Conservation (phyloP, 2,329 filamentous ascomycete species). For the Diaporthe batatas region DNA sequence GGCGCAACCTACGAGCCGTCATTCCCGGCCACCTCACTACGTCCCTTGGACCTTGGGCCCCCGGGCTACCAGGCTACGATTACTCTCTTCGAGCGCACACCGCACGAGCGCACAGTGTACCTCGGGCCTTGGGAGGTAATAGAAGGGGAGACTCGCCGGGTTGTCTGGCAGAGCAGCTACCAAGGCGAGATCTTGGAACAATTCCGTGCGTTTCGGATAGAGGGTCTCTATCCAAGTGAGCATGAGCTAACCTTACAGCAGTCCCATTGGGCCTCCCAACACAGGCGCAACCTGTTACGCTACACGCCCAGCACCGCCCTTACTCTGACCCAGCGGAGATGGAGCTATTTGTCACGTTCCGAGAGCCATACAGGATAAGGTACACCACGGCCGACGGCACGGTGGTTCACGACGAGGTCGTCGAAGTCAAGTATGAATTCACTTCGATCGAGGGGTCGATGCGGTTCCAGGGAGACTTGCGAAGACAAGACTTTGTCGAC, state of each 20-base stretch:
- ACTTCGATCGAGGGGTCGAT: slow-evolving; percentile 61
- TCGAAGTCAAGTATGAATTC: slow-evolving; percentile 65
- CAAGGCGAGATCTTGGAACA: slow-evolving; percentile 65
- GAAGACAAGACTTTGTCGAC: slow-evolving; percentile 61
- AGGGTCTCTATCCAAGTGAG: slow-evolving; percentile 15
- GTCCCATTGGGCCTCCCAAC: slow-evolving; percentile 61
- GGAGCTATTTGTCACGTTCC: slow-evolving; percentile 63
- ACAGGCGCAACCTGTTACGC: slow-evolving; percentile 62
- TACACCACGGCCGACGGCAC: slow-evolving; percentile 61
- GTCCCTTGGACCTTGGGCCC: slow-evolving; percentile 64
- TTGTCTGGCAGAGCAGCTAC: slow-evolving; percentile 68
- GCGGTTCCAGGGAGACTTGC: slow-evolving; percentile 64
- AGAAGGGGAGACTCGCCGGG: slow-evolving; percentile 60
- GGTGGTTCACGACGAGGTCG: slow-evolving; percentile 62
- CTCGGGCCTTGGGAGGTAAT: slow-evolving; percentile 67
- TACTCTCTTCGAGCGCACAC: slow-evolving; percentile 64
- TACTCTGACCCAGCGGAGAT: slow-evolving; percentile 64
- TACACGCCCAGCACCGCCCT: slow-evolving; percentile 64
- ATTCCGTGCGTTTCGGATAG: slow-evolving; percentile 55
- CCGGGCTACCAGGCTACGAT: slow-evolving; percentile 68
- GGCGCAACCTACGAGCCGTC: slow-evolving; percentile 57
- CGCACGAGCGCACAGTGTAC: slow-evolving; percentile 63
- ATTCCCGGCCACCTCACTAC: slow-evolving; percentile 56
- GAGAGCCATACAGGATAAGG: slow-evolving; percentile 61
- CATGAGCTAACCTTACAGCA: slow-evolving; percentile 45